These are phyloP conservation scores for Aquanectria penicillioides DNA, from an alignment of 2,329 filamentous ascomycete genomes.

Conservation along the genomic window DNA sequence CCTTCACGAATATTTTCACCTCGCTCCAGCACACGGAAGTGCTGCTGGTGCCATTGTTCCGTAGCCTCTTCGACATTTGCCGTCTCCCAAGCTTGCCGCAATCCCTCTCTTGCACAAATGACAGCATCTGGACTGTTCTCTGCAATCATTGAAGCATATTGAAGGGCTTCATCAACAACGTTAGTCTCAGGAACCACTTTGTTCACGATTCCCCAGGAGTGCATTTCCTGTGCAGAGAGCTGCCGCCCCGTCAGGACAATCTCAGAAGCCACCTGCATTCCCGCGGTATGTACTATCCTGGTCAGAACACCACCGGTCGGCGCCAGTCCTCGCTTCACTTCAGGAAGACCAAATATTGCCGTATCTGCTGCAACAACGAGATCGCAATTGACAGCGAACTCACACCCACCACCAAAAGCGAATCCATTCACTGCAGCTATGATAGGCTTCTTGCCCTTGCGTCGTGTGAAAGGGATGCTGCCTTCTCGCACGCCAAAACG, in stretches of 20 bases:
- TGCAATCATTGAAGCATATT: constrained; percentile 45
- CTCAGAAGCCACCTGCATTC: constrained; percentile 38
- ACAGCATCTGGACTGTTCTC: constrained; percentile 46
- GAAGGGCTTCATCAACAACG: constrained; percentile 32
- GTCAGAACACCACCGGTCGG: constrained; percentile 61
- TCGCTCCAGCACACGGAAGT: constrained; percentile 48
- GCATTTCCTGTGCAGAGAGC: constrained; percentile 35
- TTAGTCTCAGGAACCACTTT: constrained; percentile 12
- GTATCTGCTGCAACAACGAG: constrained; percentile 60
- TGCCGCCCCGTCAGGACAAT: constrained; percentile 37
- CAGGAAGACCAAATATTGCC: constrained; percentile 60
- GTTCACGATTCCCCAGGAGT: constrained; percentile 36
- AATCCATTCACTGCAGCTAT: constrained; percentile 66
- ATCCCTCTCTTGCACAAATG: constrained; percentile 48
- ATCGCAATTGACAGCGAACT: constrained; percentile 62
- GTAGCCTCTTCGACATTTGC: constrained; percentile 50
- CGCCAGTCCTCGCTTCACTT: constrained; percentile 62
- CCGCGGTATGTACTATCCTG: constrained; percentile 52
- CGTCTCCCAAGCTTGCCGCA: constrained; percentile 50
- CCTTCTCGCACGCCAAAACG: constrained; percentile 40
- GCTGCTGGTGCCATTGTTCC: constrained; percentile 52
- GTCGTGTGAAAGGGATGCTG: constrained; percentile 48
- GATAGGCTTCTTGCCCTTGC: constrained; percentile 66
- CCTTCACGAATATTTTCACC: constrained; percentile 59
- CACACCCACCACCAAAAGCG: constrained; percentile 64